Evolutionary conservation across 371 early-diverging fungal species (phyloP).

Genomic region (Syncephalastrum monosporum): DNA sequence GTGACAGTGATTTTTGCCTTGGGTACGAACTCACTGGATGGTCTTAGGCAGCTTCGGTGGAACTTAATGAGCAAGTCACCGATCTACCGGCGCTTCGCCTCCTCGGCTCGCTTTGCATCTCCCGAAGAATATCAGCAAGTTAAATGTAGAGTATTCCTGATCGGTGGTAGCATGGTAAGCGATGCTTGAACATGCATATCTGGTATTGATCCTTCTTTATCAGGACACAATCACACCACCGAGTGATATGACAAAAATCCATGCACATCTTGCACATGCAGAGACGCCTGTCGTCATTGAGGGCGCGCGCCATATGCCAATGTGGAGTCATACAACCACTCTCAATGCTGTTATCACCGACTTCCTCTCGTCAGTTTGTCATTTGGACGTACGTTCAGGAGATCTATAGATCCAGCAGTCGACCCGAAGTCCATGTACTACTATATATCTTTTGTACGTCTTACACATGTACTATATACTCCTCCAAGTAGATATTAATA

Average conservation of each 20-base stretch:
- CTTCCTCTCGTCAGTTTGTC: slow-evolving; percentile 30
- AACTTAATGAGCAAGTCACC: slow-evolving; percentile 55
- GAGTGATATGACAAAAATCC: slow-evolving; percentile 42
- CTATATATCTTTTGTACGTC: too few relatives aligned
- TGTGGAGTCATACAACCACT: slow-evolving; percentile 63
- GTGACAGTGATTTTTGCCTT: too few relatives aligned
- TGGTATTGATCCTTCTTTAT: background rate
- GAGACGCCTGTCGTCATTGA: slow-evolving; percentile 56
- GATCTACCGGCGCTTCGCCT: slow-evolving; percentile 49
- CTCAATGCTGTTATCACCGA: slow-evolving; percentile 62
- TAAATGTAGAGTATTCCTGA: slow-evolving; percentile 49
- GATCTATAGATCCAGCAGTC: too few relatives aligned
- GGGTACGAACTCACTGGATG: background rate
- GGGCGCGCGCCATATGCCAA: slow-evolving; percentile 63
- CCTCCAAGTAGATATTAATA: too few relatives aligned
- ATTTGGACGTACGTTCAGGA: too few relatives aligned
- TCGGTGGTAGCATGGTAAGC: slow-evolving; percentile 56
- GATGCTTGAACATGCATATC: background rate
- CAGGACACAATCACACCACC: slow-evolving; percentile 49
- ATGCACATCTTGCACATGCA: slow-evolving; percentile 26
- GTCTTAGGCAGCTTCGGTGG: slow-evolving; percentile 60
- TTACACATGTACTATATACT: too few relatives aligned
- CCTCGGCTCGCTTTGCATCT: slow-evolving; percentile 47
- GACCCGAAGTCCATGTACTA: too few relatives aligned
- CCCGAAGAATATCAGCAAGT: slow-evolving; percentile 41